Evolutionary conservation across 1,284 basidiomycete species (phyloP), one percentile per base, ranked within the genome.

Genomic region (Trichosporon asahii): DNA sequence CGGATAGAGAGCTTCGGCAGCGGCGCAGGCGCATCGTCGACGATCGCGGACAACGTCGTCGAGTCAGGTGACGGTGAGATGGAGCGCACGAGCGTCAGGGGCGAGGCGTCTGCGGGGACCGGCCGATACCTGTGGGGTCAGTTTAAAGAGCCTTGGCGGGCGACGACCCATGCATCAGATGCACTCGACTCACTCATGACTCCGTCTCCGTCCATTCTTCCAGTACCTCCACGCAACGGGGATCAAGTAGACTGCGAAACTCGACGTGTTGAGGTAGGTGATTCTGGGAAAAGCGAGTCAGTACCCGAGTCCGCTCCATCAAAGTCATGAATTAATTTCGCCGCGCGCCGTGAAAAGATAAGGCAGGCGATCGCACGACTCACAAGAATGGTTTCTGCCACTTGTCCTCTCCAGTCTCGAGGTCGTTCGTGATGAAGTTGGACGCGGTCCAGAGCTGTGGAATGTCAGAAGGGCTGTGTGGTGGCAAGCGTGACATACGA

Each of bases 211-310:
- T 31, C 68, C 64, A n/a, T 61, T 63, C 65, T 66, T 69, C 65
- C 64, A 73, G 60, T 73, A 61, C 64, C 72, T 57, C 64, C 66
- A 73, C 33, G 60, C 29, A 75, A 70, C 86, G 0, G 94, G 93
- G 9, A 98, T 77, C 29, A 99, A 89, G 84, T 98, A 98, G 21
- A 96, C 77, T n/a, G 90, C 85, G 81, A 98, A 99, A 9, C 91
- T 87, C 69, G 93, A 77, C 1, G 83, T 83, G 73, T 82, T 83
- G 71, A 84, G 76, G 66, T 83, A 84, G n/a, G 83, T 84, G 68
- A 84, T 82, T 64, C 83, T 84, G 70, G 25, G 9, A 21, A 37
- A 15, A 44, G 15, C 18, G 35, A 44, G 23, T 53, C 49, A 53
- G 21, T 25, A 53, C 21, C 21, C 21, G 15, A 44, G 15, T 2